phyloP scores from a whole-genome alignment of 1,284 basidiomycete genomes.

The Cerrena zonata region DNA sequence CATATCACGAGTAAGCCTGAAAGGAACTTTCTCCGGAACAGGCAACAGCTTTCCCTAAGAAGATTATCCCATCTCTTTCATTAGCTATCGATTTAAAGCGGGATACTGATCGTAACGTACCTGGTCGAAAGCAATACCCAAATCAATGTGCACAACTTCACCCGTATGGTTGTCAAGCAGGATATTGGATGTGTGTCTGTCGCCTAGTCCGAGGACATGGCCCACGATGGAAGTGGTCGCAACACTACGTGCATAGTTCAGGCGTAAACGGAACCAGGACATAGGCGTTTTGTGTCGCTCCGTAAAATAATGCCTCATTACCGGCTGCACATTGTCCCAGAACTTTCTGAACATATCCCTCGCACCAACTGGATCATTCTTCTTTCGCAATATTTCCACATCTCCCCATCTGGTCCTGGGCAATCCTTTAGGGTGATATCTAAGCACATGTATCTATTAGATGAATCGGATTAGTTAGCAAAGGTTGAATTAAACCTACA shows the following conservation, averaged over 20 bases:
- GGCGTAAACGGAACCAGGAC: slow-evolving; percentile 88
- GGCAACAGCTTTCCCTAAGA: slow-evolving; percentile 73
- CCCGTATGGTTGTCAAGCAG: slow-evolving; percentile 80
- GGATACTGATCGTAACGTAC: slow-evolving; percentile 39
- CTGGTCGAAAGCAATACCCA: slow-evolving; percentile 95
- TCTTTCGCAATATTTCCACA: background rate
- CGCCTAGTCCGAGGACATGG: slow-evolving; percentile 87
- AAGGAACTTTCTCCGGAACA: slow-evolving; percentile 88
- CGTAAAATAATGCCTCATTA: slow-evolving; percentile 92
- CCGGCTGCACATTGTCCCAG: slow-evolving; percentile 65
- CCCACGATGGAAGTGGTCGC: slow-evolving; percentile 94
- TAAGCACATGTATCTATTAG: slow-evolving; percentile 15
- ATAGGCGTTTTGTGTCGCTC: slow-evolving; percentile 84
- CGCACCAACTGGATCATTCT: slow-evolving; percentile 2
- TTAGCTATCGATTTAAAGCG: background rate
- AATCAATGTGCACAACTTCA: slow-evolving; percentile 91
- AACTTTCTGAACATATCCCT: slow-evolving; percentile 43
- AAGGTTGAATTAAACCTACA: slow-evolving; percentile 38
- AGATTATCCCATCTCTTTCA: slow-evolving; percentile 1
- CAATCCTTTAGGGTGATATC: slow-evolving; percentile 39
- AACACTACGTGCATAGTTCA: slow-evolving; percentile 86
- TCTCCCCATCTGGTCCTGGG: slow-evolving; percentile 17
- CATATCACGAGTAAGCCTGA: slow-evolving; percentile 89
- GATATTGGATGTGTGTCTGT: slow-evolving; percentile 91
- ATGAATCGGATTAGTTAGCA: background rate